Percentiles rank a stretch among this genome's conserved stretches.
Evolutionary conservation across 306 rosid species (phyloP).

Genomic region (Quercus parvula): DNA sequence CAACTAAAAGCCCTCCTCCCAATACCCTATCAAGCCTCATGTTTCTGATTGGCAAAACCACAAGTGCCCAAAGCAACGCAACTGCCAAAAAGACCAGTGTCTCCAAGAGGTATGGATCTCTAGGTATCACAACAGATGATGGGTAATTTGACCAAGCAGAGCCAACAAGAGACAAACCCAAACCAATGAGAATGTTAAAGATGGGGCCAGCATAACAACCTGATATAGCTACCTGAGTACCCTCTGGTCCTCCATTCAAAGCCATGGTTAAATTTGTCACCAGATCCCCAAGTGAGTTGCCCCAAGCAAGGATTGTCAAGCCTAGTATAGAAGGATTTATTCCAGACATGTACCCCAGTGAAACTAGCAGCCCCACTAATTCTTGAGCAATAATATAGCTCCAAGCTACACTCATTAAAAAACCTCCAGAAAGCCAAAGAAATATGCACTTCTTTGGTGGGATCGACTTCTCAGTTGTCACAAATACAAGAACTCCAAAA

Average conservation of each 20-base stretch:
- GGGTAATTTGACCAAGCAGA: slow-evolving; percentile 42
- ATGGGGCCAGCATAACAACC: slow-evolving; percentile 66
- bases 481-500: slow-evolving; percentile 25
- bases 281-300: slow-evolving; percentile 45
- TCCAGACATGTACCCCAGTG: slow-evolving; percentile 33
- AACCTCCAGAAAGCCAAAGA: slow-evolving; percentile 50
- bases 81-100: slow-evolving; percentile 38
- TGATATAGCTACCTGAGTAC: slow-evolving; percentile 49
- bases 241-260: slow-evolving; percentile 42
- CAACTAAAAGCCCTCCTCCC: slow-evolving; percentile 47
- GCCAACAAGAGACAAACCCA: slow-evolving; percentile 41
- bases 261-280: slow-evolving; percentile 51
- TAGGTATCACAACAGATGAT: slow-evolving; percentile 30
- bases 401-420: slow-evolving; percentile 57
- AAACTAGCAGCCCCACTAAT: slow-evolving; percentile 43
- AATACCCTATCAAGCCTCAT: slow-evolving; percentile 46
- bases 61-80: slow-evolving; percentile 48
- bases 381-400: slow-evolving; percentile 55
- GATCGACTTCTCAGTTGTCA: slow-evolving; percentile 30
- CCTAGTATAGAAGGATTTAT: slow-evolving; percentile 44
- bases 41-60: slow-evolving; percentile 30
- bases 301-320: slow-evolving; percentile 46
- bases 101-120: slow-evolving; percentile 51
- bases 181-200: slow-evolving; percentile 41
- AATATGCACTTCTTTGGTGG: slow-evolving; percentile 43